A percentile compares a stretch with the other conserved stretches of the same genome.
Evolutionary conservation across 306 rosid genomes (phyloP).

Genomic region (Vigna mungo): DNA sequence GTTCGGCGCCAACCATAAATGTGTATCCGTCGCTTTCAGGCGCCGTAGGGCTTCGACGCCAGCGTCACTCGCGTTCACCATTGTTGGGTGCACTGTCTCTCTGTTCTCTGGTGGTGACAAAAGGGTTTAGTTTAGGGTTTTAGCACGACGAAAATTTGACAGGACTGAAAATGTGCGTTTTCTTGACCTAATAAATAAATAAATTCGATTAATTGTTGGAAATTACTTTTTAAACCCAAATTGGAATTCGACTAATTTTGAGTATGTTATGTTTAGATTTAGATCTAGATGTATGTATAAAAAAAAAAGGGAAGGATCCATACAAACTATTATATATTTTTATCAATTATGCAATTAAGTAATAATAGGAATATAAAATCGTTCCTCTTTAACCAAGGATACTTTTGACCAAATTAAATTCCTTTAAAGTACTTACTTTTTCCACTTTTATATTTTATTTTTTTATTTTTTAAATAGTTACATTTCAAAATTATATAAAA

Average conservation of each 20-base stretch:
- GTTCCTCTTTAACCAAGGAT: background rate
- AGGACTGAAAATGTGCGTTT: background rate
- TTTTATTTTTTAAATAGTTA: no score
- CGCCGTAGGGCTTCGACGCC: conserved; percentile 62
- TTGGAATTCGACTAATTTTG: no score
- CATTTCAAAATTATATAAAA: no score
- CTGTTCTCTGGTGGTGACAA: background rate
- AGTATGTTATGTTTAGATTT: no score
- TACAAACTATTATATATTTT: no score
- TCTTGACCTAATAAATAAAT: background rate
- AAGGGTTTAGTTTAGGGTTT: conserved; percentile 66
- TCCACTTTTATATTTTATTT: no score
- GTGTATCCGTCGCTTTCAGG: conserved; percentile 63
- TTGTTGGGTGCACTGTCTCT: conserved; percentile 22
- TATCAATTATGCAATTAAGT: no score
- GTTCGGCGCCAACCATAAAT: conserved; percentile 64
- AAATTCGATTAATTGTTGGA: background rate
- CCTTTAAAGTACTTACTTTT: no score
- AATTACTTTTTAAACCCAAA: background rate
- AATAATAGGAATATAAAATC: no score
- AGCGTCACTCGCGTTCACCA: conserved; percentile 50
- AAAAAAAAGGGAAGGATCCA: no score
- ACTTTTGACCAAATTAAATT: no score
- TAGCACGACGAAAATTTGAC: background rate
- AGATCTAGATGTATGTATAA: no score